Base-by-base conservation (phyloP, 2,329 filamentous ascomycete species). In the Diaporthe citrichinensis region DNA sequence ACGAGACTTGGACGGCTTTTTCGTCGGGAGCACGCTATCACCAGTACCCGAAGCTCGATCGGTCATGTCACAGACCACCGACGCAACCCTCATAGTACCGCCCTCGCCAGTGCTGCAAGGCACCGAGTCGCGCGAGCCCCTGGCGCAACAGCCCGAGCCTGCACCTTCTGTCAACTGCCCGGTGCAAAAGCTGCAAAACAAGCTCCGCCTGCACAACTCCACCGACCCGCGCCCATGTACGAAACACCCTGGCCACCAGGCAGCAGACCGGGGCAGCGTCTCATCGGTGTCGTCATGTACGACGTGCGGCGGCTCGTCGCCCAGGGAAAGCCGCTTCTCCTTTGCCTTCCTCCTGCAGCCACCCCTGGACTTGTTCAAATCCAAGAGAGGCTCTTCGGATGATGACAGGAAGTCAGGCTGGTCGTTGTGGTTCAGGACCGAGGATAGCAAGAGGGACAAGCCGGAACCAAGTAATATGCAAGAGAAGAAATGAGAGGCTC, bases 271-370 rank as follows among this genome's bases (percentile, higher is more conserved):
- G 39, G 69, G 58, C 25, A 75, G 73, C n/a, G 49, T 72, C 14
- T 65, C 57, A 17, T 69, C 73, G 9, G 53, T 71, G 28, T 75
- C 73, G 23, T 72, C 73, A n/a, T 74, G 41, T n/a, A 65, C 39
- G 9, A 73, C 58, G 10, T 68, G 65, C 65, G 65, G 46, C 5
- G 44, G 51, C 36, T 34, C 44, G 14, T 75, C 73, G 17, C 58
- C 73, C 2, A 59, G 58, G 17, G 58, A 36, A 28, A 65, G 68
- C 28, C 36, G 58, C 39, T 75, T 67, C 17, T 75, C 68, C 9
- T 72, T 75, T n/a, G 73, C 68, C 34, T 51, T 75, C 57, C 68
- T 75, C 39, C 73, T 75, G 46, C 68, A 72, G 39, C 73, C 73
- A 51, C 71, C 73, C 28, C 36, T 75, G 49, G 73, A 75, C 51